Evolutionary conservation across 306 rosid genomes (phyloP), one percentile per base, ranked within the genome.

Genomic region (Prunus padus): DNA sequence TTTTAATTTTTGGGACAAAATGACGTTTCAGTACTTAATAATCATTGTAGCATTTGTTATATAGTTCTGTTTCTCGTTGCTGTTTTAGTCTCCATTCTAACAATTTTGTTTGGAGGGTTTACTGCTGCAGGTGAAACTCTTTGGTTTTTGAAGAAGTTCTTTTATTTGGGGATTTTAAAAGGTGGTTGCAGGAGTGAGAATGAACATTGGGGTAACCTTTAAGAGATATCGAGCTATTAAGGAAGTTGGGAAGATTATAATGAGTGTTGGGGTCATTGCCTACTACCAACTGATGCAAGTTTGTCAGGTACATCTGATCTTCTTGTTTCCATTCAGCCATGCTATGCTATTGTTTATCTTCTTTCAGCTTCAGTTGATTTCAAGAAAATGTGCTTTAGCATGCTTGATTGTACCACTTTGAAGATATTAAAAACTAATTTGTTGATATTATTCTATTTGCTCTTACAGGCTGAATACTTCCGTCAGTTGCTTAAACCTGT

Each of bases 401-500:
- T 79, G 40, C 73, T 37, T 72, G 47, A 59, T 67, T 64, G 15
- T 62, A 42, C 45, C 28, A 30, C 12, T 60, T 74, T 67, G 37
- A 18, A 67, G 51, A 47, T 40, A 7, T 26, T 30, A 23, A 67
- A 73, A 11, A 56, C 20, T 3, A 8, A 22, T 26, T 44, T 76
- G 45, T 40, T 74, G 60, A 42, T 67, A 45, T 61, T n/a, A 11
- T 60, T 15, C 42, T 50, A 69, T 65, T 77, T 82, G 69, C 44
- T 80, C 11, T 68, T 85, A 71, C 96, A 94, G 97, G 97, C 98
- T 47, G 96, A 93, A 75, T 93, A 93, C 76, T 93, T 93, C 57
- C 98, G 98, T 83, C 98, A 93, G 83, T 88, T 93, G 89, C 97
- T 93, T 62, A 93, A 93, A 76, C 98, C 98, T 83, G 97, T 93